These are phyloP conservation scores for Bipolaris zeicola DNA, from an alignment of 2,329 filamentous ascomycete species.

Conservation along the genomic window DNA sequence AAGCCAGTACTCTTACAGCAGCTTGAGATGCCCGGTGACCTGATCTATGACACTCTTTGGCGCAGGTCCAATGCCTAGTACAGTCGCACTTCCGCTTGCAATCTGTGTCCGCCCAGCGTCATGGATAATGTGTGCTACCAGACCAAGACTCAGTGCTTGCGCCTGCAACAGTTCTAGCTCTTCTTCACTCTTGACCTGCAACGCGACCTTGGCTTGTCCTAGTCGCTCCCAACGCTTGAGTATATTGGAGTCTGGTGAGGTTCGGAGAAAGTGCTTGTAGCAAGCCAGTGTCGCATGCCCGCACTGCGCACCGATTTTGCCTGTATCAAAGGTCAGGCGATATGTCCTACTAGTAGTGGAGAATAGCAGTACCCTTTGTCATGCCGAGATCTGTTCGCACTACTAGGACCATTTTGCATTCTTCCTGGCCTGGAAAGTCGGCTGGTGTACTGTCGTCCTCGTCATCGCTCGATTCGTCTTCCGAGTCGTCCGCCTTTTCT, in stretches of 20 bases:
- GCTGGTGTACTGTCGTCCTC: constrained; percentile 43
- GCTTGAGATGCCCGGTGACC: constrained; percentile 82
- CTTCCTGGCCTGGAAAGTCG: constrained; percentile 65
- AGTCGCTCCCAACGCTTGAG: constrained; percentile 82
- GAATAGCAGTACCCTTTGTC: constrained; percentile 75
- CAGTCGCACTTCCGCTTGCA: constrained; percentile 87
- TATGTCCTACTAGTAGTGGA: background rate
- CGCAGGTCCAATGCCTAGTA: constrained; percentile 75
- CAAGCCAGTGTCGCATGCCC: constrained; percentile 96
- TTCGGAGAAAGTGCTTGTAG: constrained; percentile 79
- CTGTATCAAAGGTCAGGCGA: constrained; percentile 53
- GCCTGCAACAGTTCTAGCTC: constrained; percentile 76
- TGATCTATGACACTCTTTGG: constrained; percentile 86
- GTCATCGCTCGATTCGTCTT: constrained; percentile 38
- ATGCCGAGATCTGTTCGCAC: constrained; percentile 95
- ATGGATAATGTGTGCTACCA: constrained; percentile 87
- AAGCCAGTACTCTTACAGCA: constrained; percentile 63
- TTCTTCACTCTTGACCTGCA: constrained; percentile 87
- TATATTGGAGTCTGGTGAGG: constrained; percentile 62
- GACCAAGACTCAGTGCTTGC: constrained; percentile 78
- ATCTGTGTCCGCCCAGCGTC: constrained; percentile 99
- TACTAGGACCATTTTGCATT: constrained; percentile 92
- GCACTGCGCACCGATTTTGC: constrained; percentile 96
- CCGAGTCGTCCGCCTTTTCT: constrained; percentile 29
- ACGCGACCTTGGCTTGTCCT: constrained; percentile 91